phyloP scores from a whole-genome alignment of 2,329 filamentous ascomycete species.

The Botrytis sinoallii region DNA sequence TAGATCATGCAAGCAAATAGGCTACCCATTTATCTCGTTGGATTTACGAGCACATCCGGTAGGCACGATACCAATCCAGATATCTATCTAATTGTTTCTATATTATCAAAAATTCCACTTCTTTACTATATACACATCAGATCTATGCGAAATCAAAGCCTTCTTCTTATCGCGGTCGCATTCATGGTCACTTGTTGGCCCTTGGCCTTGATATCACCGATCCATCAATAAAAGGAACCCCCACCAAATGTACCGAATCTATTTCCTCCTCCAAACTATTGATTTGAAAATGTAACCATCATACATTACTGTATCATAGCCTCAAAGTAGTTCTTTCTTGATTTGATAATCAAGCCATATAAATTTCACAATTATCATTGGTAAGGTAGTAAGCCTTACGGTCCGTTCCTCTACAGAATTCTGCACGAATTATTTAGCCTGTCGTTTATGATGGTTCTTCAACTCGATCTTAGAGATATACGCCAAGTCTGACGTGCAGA shows the following conservation, averaged over 20 bases:
- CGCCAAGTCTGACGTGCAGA: slow-evolving; percentile 13
- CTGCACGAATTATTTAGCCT: slow-evolving; percentile 3
- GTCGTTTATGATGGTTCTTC: not conserved
- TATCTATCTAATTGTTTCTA: not conserved
- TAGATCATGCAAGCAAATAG: not conserved
- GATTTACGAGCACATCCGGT: not conserved
- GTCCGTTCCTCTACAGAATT: not conserved
- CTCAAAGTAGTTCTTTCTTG: slow-evolving; percentile 1
- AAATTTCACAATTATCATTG: not conserved
- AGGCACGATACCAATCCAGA: not conserved
- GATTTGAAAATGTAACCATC: not conserved
- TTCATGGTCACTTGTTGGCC: not conserved
- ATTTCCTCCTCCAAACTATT: not conserved
- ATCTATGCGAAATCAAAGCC: not conserved
- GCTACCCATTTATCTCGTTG: not conserved
- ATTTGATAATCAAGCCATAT: not conserved
- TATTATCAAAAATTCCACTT: not conserved
- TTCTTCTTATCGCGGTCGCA: not conserved
- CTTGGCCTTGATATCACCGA: not conserved
- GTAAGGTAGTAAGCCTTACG: not conserved
- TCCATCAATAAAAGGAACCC: not conserved
- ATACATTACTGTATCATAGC: not conserved
- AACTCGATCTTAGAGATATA: not conserved
- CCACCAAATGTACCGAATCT: not conserved
- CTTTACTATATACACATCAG: too few species aligned